Percentiles rank a stretch among this genome's conserved stretches.
Conservation (phyloP, 2,329 filamentous ascomycete species). For the Aspergillus glaucus region DNA sequence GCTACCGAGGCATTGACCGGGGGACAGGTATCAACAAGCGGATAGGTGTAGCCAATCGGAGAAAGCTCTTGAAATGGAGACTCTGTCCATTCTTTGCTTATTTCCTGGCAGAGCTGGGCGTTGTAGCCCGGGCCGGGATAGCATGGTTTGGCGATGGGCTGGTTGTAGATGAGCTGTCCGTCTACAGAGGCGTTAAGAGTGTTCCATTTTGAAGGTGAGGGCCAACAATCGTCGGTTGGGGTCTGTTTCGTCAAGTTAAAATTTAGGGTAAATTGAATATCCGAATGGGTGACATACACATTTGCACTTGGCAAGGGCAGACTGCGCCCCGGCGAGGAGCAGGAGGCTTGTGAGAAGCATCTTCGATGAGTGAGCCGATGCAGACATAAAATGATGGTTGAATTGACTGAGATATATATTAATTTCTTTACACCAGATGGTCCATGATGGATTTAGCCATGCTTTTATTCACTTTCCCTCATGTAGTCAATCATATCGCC, state of each 20-base stretch:
- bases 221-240: conserved; percentile 26
- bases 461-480: background rate
- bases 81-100: conserved; percentile 14
- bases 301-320: background rate
- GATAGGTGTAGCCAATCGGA: conserved; percentile 21
- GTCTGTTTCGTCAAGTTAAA: background rate
- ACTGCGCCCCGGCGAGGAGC: background rate
- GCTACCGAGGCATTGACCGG: conserved; percentile 26
- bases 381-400: background rate
- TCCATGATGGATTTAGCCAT: background rate
- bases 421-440: background rate
- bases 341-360: background rate
- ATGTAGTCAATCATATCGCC: background rate
- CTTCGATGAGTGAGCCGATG: background rate
- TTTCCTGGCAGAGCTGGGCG: conserved; percentile 11
- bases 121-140: conserved; percentile 23
- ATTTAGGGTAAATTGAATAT: background rate
- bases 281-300: background rate
- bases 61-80: conserved; percentile 13
- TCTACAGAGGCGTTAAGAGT: conserved; percentile 31
- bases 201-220: conserved; percentile 25
- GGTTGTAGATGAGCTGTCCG: conserved; percentile 33
- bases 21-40: conserved; percentile 28
- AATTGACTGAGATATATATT: background rate
- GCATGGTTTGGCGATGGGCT: conserved; percentile 34